A percentile compares a stretch with the other conserved stretches of the same genome.
Evolutionary conservation across 805 yeast genomes (phyloP).

Genomic region (Nakazawaea molendinolei): DNA sequence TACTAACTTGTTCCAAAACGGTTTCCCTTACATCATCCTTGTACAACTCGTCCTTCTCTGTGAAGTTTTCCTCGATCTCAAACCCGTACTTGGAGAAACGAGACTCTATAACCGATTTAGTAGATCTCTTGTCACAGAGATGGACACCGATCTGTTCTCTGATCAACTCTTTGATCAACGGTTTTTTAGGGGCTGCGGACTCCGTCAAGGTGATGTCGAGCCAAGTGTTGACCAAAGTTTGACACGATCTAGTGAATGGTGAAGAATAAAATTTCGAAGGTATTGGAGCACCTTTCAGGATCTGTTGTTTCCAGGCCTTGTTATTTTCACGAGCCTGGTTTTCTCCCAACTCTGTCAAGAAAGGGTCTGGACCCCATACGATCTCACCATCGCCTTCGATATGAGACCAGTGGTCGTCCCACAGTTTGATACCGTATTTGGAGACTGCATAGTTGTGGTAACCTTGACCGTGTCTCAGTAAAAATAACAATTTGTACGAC

Average conservation of each 20-base stretch:
- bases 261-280: conserved; percentile 53
- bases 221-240: conserved; percentile 50
- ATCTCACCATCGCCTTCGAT: conserved; percentile 48
- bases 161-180: conserved; percentile 36
- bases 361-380: conserved; percentile 56
- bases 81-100: conserved; percentile 37
- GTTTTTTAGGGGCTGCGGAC: conserved; percentile 16
- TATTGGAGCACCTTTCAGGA: conserved; percentile 42
- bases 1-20: conserved; percentile 38
- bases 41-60: conserved; percentile 44
- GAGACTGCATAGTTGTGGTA: conserved; percentile 51
- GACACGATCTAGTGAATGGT: conserved; percentile 59
- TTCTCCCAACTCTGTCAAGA: conserved; percentile 47
- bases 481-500: conserved; percentile 40
- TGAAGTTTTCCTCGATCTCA: conserved; percentile 34
- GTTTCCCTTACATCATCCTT: conserved; percentile 40
- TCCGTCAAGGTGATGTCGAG: conserved; percentile 27
- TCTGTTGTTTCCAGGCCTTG: conserved; percentile 35
- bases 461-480: conserved; percentile 70
- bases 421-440: conserved; percentile 48
- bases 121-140: conserved; percentile 52
- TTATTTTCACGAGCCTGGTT: conserved; percentile 48
- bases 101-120: conserved; percentile 28
- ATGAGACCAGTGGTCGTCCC: conserved; percentile 51
- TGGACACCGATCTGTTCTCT: conserved; percentile 59